phyloP scores from a whole-genome alignment of 2,329 filamentous ascomycete genomes.

The Harringtonia aguacate region DNA sequence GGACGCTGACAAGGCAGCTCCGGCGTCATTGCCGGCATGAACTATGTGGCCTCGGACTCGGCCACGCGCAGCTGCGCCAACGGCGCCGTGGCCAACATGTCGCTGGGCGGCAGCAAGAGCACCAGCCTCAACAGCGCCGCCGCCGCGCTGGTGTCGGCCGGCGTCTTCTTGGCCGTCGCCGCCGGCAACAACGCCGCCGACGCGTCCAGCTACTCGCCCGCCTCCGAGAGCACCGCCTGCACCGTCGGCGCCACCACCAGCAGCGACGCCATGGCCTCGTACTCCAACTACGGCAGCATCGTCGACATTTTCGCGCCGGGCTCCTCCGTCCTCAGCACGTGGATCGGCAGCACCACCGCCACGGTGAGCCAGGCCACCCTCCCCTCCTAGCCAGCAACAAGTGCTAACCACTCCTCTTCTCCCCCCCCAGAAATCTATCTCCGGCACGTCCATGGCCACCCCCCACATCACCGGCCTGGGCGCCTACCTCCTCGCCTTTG shows the following conservation, averaged over 20 bases:
- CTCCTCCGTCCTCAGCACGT: constrained; percentile 33
- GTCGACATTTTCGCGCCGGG: constrained; percentile 44
- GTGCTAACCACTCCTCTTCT: neutral
- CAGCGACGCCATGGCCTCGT: constrained; percentile 29
- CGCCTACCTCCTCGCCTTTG: constrained; percentile 32
- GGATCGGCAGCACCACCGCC: constrained; percentile 28
- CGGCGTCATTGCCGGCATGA: constrained; percentile 31
- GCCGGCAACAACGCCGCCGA: constrained; percentile 40
- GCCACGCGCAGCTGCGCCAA: constrained; percentile 25
- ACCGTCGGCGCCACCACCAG: constrained; percentile 39
- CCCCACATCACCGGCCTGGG: constrained; percentile 24
- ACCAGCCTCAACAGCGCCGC: constrained; percentile 40
- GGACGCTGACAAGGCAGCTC: constrained; percentile 18
- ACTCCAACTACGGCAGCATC: constrained; percentile 40
- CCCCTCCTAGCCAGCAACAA: neutral
- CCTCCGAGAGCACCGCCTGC: constrained; percentile 35
- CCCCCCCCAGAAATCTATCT: constrained; percentile 30
- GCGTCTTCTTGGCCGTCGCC: constrained; percentile 43
- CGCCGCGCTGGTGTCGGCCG: constrained; percentile 29
- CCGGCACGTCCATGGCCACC: constrained; percentile 32
- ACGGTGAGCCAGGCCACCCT: too few species aligned
- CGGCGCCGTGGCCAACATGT: constrained; percentile 45
- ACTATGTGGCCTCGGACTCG: constrained; percentile 27
- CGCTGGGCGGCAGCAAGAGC: constrained; percentile 37
- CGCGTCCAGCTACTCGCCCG: constrained; percentile 33